Evolutionary conservation across 495 filamentous ascomycete genomes (phyloP).

Genomic region (Tuber melanosporum): DNA sequence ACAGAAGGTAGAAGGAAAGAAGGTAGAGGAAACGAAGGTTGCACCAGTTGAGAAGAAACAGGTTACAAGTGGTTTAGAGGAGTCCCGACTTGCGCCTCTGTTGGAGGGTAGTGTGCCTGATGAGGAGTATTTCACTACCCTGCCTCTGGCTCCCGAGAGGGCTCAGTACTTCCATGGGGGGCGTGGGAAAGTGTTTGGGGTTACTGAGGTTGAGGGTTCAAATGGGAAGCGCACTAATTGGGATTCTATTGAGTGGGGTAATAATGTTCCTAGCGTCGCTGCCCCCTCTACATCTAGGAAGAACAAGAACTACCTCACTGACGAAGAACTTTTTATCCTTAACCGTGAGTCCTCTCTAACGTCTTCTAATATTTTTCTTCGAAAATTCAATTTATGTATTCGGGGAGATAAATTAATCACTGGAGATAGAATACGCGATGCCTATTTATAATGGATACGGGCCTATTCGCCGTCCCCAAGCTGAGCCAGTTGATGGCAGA

Average conservation of each 20-base stretch:
- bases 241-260: background rate
- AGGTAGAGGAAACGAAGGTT: too few relatives aligned
- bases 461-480: background rate
- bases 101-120: background rate
- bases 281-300: background rate
- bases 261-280: background rate
- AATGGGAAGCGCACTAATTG: background rate
- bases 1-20: background rate
- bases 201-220: background rate
- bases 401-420: background rate
- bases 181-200: background rate
- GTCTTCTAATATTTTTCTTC: background rate
- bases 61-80: background rate
- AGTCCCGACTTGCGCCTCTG: background rate
- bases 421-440: background rate
- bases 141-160: background rate
- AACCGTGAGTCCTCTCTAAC: background rate
- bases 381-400: background rate
- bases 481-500: background rate
- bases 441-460: background rate
- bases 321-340: background rate
- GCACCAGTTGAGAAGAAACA: background rate
- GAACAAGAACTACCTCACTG: background rate
- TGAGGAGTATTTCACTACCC: background rate
- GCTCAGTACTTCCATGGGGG: background rate